These are phyloP conservation scores for Flaveria bidentis DNA, from an alignment of 129 eudicot species.

Conservation along the genomic window DNA sequence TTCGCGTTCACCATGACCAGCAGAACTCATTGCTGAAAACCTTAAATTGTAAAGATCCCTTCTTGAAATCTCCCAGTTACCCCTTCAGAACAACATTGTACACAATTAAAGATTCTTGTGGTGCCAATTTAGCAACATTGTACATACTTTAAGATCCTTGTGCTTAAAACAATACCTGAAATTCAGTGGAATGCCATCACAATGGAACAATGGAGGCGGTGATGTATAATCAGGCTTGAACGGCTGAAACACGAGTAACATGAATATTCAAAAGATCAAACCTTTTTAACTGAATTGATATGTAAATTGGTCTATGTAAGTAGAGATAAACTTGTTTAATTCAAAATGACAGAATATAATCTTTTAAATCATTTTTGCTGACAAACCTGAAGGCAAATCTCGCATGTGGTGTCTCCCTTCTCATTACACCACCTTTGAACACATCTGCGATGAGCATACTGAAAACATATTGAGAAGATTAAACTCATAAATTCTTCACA, in stretches of 20 bases:
- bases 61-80: conserved; percentile 71
- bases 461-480: conserved; percentile 8
- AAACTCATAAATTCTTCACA: neutral
- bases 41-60: conserved; percentile 51
- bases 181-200: conserved; percentile 56
- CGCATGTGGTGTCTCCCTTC: conserved; percentile 83
- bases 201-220: conserved; percentile 58
- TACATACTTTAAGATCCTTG: too few species aligned
- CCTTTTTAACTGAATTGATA: too few species aligned
- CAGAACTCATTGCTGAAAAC: conserved; percentile 41
- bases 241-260: conserved; percentile 51
- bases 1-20: conserved; percentile 39
- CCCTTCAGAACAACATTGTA: conserved; percentile 37
- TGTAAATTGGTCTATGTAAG: neutral
- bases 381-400: conserved; percentile 78
- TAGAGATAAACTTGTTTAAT: neutral
- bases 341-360: neutral
- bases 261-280: neutral
- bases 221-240: conserved; percentile 72
- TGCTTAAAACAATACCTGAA: conserved; percentile 50
- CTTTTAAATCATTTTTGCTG: neutral
- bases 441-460: conserved; percentile 84
- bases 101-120: neutral
- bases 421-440: conserved; percentile 89
- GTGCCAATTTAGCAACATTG: too few species aligned